Evolutionary conservation across 768 basidiomycete genomes (phyloP).

Genomic region (Rhodotorula kratochvilovae): DNA sequence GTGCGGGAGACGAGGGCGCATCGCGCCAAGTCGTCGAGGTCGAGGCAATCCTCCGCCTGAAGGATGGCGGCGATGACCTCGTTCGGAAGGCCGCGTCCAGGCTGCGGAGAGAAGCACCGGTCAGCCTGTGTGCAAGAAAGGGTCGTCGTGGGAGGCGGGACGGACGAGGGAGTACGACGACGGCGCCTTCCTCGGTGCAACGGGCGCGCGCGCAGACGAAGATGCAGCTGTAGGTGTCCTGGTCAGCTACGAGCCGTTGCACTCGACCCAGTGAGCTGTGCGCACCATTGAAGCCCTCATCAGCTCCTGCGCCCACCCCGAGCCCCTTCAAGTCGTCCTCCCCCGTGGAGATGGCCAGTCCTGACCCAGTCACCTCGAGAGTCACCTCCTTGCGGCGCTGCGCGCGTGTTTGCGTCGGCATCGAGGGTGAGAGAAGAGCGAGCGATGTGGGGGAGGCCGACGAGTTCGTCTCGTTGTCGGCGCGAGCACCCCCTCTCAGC

Average conservation of each 20-base stretch:
- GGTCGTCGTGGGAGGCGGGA: too few species aligned
- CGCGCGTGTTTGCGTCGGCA: too few species aligned
- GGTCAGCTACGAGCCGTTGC: neutral
- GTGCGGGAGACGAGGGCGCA: neutral
- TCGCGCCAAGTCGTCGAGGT: neutral
- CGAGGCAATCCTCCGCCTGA: neutral
- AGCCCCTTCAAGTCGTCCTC: too few species aligned
- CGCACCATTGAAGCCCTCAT: neutral
- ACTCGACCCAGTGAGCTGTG: neutral
- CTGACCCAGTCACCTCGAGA: too few species aligned
- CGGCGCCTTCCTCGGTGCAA: fast-evolving
- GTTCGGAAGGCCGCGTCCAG: neutral
- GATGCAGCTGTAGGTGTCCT: neutral
- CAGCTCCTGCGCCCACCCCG: neutral
- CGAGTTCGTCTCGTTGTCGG: too few species aligned
- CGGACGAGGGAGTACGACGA: neutral
- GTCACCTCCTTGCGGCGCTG: too few species aligned
- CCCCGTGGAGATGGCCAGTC: too few species aligned
- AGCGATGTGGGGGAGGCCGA: too few species aligned
- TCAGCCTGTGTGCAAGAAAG: too few species aligned
- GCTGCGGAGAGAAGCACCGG: neutral
- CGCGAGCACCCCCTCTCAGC: too few species aligned
- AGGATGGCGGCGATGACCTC: neutral
- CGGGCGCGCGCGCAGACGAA: neutral
- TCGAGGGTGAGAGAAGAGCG: too few species aligned